Base-by-base conservation (phyloP, 1,284 basidiomycete species). In the Leccinum discolor region DNA sequence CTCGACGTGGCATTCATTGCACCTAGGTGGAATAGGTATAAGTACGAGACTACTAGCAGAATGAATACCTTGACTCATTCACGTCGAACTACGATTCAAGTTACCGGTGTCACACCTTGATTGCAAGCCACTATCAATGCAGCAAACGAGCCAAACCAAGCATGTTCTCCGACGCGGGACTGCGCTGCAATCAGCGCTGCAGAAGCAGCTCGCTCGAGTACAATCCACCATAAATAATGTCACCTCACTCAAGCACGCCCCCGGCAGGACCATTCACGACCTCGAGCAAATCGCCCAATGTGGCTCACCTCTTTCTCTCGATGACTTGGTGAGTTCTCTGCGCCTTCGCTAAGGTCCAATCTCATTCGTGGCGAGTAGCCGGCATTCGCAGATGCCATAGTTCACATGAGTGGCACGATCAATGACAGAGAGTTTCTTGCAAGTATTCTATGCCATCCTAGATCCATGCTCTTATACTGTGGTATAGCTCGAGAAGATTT, bases 341-440 rank as follows among this genome's bases (percentile, higher is more conserved):
- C 21, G 12, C 44, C 44, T 11, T 47, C n/a, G n/a, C 44, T n/a
- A 47, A n/a, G 16, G 3, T 32, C n/a, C 8, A 5, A 18, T 47
- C 44, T 47, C 44, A 47, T 47, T 47, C 8, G n/a, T 47, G n/a
- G n/a, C n/a, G 44, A 47, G 7, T 61, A 87, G 86, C 79, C 80
- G 11, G 84, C 85, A 4, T 80, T 84, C 59, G 59, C 78, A n/a
- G 83, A 92, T 71, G 84, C 84, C 7, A 54, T 86, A 5, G 72
- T 72, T 64, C 78, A 87, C 69, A 68, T 79, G 7, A 80, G 79
- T 56, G 79, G 78, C 1, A 85, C 82, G 21, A 75, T 90, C 38
- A 80, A 90, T 68, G 89, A 90, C 71, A 83, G 88, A 66, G 75
- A 83, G 52, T 74, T 88, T 69, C 72, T 89, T 73, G 88, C 80